phyloP scores from a whole-genome alignment of 371 early-diverging fungal species.

The Nematocida major region DNA sequence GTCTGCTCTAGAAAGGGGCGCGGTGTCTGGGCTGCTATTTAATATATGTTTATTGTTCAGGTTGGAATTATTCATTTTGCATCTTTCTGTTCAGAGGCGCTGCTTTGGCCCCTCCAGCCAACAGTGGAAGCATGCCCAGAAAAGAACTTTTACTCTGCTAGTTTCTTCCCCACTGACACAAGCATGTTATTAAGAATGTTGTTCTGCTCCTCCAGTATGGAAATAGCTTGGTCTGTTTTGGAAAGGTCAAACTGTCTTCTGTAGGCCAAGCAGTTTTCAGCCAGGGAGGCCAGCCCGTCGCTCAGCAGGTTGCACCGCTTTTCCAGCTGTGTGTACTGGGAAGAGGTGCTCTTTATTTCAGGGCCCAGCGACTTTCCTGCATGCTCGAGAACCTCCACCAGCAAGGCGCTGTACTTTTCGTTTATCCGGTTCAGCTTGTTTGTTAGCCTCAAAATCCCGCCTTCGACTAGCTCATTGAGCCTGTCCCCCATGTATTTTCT shows the following conservation, averaged over 20 bases:
- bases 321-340: constrained; percentile 37
- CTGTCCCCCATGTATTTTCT: constrained; percentile 32
- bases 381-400: constrained; percentile 43
- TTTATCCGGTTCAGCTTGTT: constrained; percentile 3
- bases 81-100: no score
- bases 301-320: constrained; percentile 21
- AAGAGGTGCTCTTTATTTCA: neutral
- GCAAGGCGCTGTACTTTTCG: constrained; percentile 34
- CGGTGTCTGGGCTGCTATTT: no score
- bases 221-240: neutral
- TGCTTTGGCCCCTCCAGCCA: no score
- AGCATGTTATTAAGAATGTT: constrained; percentile 21
- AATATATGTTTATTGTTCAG: no score
- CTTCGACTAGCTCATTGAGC: constrained; percentile 31
- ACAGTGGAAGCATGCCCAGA: no score
- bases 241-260: constrained; percentile 25
- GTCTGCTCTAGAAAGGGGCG: no score
- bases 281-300: constrained; percentile 23
- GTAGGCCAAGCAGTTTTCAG: constrained; percentile 16
- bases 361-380: constrained; percentile 3
- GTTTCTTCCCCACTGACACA: constrained; percentile 1
- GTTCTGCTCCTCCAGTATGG: constrained; percentile 29
- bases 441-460: constrained; percentile 23
- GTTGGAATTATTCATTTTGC: no score
- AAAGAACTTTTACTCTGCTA: constrained; percentile 20